Conservation (phyloP, 1,139 yeast genomes). For the Debaryomyces singareniensis region DNA sequence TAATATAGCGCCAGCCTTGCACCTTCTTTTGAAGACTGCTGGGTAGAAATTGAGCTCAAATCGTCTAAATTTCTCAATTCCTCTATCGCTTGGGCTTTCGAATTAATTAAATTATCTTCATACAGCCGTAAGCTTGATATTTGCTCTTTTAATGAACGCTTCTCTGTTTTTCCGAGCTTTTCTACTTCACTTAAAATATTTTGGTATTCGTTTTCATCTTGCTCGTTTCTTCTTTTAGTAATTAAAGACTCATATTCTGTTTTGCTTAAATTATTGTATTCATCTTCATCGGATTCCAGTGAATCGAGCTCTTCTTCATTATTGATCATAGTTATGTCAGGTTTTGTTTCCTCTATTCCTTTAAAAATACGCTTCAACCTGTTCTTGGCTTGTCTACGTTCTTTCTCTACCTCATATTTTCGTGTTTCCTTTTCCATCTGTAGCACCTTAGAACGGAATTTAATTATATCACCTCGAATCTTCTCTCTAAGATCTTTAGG, state of each 20-base stretch:
- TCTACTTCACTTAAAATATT: conserved; percentile 11
- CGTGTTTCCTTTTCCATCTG: conserved; percentile 53
- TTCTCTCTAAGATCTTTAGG: conserved; percentile 54
- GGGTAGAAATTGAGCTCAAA: conserved; percentile 7
- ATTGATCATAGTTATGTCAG: conserved; percentile 8
- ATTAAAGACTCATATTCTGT: conserved; percentile 24
- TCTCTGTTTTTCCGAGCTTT: conserved; percentile 14
- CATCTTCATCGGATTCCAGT: conserved; percentile 12
- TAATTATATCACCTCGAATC: conserved; percentile 52
- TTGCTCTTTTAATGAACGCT: conserved; percentile 10
- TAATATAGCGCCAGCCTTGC: conserved; percentile 18
- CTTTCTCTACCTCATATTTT: conserved; percentile 44
- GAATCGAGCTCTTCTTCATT: conserved; percentile 11
- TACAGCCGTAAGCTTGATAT: conserved; percentile 18
- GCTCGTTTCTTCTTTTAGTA: conserved; percentile 10
- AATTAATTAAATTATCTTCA: conserved; percentile 29
- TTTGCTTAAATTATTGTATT: conserved; percentile 25
- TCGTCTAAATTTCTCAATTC: conserved; percentile 19
- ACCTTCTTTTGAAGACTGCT: conserved; percentile 1
- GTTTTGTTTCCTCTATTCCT: conserved; percentile 30
- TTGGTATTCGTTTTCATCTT: conserved; percentile 15
- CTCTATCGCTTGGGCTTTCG: conserved; percentile 30
- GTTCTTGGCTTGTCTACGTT: conserved; percentile 44
- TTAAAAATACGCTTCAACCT: conserved; percentile 47
- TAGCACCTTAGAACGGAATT: conserved; percentile 56